Percentiles rank a stretch among this genome's conserved stretches.
Evolutionary conservation across 2,329 filamentous ascomycete genomes (phyloP).

Genomic region (Cladosporium sphaerospermum): DNA sequence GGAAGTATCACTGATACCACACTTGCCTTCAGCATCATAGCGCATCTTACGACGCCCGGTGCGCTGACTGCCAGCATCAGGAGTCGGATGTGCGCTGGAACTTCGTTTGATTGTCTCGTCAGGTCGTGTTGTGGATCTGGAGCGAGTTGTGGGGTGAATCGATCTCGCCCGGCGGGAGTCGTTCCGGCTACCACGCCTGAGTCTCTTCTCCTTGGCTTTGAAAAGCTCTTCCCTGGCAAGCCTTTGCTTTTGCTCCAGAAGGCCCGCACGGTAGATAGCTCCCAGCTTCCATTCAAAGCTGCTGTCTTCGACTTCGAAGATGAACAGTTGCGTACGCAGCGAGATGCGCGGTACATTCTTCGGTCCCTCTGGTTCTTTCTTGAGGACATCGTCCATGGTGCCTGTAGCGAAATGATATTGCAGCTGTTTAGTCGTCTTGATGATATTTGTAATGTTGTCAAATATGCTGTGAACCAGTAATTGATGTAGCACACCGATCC

Average conservation of each 20-base stretch:
- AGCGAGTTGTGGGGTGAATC: constrained; percentile 40
- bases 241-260: constrained; percentile 83
- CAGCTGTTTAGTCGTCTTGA: constrained; percentile 85
- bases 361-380: constrained; percentile 77
- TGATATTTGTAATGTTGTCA: constrained; percentile 85
- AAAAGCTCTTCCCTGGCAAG: constrained; percentile 88
- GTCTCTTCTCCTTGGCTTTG: constrained; percentile 75
- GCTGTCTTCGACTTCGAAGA: constrained; percentile 93
- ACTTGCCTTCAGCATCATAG: constrained; percentile 76
- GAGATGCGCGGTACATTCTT: constrained; percentile 84
- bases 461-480: constrained; percentile 82
- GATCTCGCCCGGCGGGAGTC: constrained; percentile 51
- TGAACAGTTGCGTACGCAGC: constrained; percentile 69
- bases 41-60: constrained; percentile 38
- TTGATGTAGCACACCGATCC: constrained; percentile 84
- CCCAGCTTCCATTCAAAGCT: constrained; percentile 97
- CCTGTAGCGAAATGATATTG: constrained; percentile 86
- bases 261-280: constrained; percentile 83
- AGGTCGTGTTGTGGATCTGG: constrained; percentile 24
- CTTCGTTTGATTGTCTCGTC: constrained; percentile 14
- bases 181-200: constrained; percentile 41
- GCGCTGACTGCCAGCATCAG: constrained; percentile 20
- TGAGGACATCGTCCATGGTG: constrained; percentile 79
- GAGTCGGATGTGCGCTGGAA: constrained; percentile 18
- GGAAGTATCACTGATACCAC: constrained; percentile 63